Conservation (phyloP, 2,329 filamentous ascomycete genomes). For the Curvularia eragrostidis region DNA sequence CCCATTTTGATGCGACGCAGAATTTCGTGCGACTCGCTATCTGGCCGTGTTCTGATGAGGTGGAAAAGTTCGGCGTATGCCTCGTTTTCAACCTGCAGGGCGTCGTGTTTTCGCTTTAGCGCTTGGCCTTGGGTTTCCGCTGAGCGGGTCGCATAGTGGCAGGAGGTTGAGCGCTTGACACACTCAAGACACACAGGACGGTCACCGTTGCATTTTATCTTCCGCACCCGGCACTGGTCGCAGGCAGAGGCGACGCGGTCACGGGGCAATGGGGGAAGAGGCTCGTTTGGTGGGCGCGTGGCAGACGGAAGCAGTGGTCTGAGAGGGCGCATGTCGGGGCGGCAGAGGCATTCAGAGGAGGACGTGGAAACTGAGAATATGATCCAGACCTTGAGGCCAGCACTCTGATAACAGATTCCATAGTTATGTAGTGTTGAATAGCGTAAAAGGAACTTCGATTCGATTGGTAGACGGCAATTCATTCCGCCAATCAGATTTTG, state of each 20-base stretch:
- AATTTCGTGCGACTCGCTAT: constrained; percentile 20
- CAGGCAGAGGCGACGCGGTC: constrained; percentile 17
- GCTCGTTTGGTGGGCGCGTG: constrained; percentile 9
- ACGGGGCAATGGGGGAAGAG: constrained; percentile 4
- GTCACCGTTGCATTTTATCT: constrained; percentile 18
- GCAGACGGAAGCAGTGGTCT: constrained; percentile 15
- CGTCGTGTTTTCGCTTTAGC: constrained; percentile 21
- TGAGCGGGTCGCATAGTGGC: constrained; percentile 11
- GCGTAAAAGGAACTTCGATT: constrained; percentile 5
- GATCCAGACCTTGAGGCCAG: not conserved
- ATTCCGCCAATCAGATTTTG: constrained; percentile 4
- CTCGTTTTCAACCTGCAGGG: constrained; percentile 17
- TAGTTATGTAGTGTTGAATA: constrained; percentile 4
- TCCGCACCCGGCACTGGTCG: constrained; percentile 14
- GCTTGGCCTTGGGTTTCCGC: constrained; percentile 17
- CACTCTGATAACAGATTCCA: not conserved
- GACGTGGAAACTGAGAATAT: not conserved
- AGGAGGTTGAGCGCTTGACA: constrained; percentile 10
- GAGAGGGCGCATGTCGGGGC: constrained; percentile 10
- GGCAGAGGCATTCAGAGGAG: not conserved
- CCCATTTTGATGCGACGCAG: constrained; percentile 24
- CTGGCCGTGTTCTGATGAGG: constrained; percentile 18
- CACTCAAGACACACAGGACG: constrained; percentile 13
- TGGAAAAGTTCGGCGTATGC: constrained; percentile 22
- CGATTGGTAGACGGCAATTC: constrained; percentile 11